A percentile compares a stretch with the other conserved stretches of the same genome.
Evolutionary conservation across 108 stramenopile genomes (phyloP).

Genomic region (Nitzschia sp.): DNA sequence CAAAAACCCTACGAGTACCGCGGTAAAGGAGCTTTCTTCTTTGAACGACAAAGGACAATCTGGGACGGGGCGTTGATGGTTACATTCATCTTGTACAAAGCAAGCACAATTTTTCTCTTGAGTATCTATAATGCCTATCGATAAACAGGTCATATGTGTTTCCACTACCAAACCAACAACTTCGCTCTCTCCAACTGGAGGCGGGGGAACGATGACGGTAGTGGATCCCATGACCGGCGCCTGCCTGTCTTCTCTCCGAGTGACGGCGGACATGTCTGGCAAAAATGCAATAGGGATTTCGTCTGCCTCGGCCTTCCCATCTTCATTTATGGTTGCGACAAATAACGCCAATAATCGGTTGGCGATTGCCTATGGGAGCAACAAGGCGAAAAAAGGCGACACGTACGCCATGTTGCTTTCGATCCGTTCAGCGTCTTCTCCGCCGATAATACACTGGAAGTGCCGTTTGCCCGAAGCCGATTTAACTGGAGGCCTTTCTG

Average conservation of each 20-base stretch:
- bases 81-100: too few species aligned
- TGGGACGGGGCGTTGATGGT: too few species aligned
- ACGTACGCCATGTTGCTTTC: slow-evolving; percentile 51
- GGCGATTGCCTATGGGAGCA: slow-evolving; percentile 34
- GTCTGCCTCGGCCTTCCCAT: slow-evolving; percentile 43
- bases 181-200: slow-evolving; percentile 39
- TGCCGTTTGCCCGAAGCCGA: slow-evolving; percentile 66
- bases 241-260: slow-evolving; percentile 42
- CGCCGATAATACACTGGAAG: slow-evolving; percentile 70
- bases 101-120: too few species aligned
- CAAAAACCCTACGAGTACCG: too few species aligned
- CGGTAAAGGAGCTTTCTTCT: not conserved
- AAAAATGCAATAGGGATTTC: slow-evolving; percentile 39
- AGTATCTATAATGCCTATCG: slow-evolving; percentile 3
- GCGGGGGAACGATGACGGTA: slow-evolving; percentile 49
- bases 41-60: too few species aligned
- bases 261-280: slow-evolving; percentile 44
- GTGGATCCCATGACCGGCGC: slow-evolving; percentile 42
- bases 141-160: slow-evolving; percentile 28
- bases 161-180: slow-evolving; percentile 47
- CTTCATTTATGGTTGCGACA: slow-evolving; percentile 13
- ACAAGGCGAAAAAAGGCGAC: slow-evolving; percentile 40
- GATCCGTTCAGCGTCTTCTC: slow-evolving; percentile 34
- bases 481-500: slow-evolving; percentile 39
- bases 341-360: slow-evolving; percentile 18